Evolutionary conservation across 345 rosid genomes (phyloP), one percentile per base, ranked within the genome.

Genomic region (Geranium rotundifolium): DNA sequence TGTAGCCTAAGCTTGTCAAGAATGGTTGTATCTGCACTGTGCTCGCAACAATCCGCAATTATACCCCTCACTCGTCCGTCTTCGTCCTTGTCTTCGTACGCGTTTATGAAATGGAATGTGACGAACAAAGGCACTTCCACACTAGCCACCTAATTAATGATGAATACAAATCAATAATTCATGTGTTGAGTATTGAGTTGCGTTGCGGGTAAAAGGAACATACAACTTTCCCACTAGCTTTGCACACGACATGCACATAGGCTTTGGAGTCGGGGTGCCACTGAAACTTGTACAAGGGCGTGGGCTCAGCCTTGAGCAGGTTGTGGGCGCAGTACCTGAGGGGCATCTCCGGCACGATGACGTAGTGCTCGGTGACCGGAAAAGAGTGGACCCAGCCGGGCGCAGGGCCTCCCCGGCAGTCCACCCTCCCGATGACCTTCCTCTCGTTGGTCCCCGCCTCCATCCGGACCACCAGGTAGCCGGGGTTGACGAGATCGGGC

Each of bases 321-420:
- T 86, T 92, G 64, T 59, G 75, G 13, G 85, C 96, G 61, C 93
- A 87, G 54, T 92, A 92, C 63, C 97, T 79, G 68, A 92, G 63
- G 9, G 97, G 82, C 99, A 92, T 92, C 72, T 92, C 99, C 2
- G 99, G 99, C 63, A 89, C 84, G 20, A 89, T 67, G 9, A 92
- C 68, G 57, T 85, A 92, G 54, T 89, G 83, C 61, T 89, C 91
- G 0, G 99, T 92, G 65, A 89, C 90, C 15, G 99, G 86, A 76
- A 92, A 92, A 1, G 97, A 92, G 41, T 92, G 98, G 57, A 92
- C 98, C 98, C 98, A 92, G 5, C 98, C 98, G 0, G 98, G 87
- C 0, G 95, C 84, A 0, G 95, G 89, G 1, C 93, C 91, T 15
- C 90, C 74, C n/a, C 87, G 78, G 58, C 98, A 92, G 27, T 65